phyloP scores from a whole-genome alignment of 768 basidiomycete genomes.

The Strobilomyces dryophilus region DNA sequence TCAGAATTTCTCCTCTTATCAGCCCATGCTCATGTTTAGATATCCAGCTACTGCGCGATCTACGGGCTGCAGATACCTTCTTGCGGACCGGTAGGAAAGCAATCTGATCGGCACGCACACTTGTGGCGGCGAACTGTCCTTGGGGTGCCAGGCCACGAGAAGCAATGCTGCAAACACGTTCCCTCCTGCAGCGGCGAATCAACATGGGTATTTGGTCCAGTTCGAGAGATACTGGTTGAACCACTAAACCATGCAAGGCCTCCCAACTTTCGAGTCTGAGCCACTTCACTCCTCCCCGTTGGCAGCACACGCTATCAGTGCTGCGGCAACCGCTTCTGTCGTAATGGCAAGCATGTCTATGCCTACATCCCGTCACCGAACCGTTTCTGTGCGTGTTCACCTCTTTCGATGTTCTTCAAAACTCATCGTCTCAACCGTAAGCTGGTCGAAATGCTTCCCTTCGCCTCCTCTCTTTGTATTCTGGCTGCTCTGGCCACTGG shows the following conservation, averaged over 20 bases:
- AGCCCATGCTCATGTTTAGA: not conserved
- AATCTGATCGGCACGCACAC: not conserved
- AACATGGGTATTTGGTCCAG: conserved; percentile 22
- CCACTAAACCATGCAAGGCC: conserved; percentile 30
- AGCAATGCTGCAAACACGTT: conserved; percentile 33
- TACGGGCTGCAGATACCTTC: not conserved
- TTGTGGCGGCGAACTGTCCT: conserved; percentile 5
- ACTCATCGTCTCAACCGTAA: conserved; percentile 18
- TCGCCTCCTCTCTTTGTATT: conserved; percentile 32
- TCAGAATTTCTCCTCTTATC: not conserved
- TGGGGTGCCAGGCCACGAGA: conserved; percentile 11
- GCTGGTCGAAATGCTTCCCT: conserved; percentile 37
- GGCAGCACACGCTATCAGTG: conserved; percentile 29
- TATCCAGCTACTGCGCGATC: not conserved
- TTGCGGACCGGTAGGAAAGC: not conserved
- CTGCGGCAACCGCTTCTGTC: conserved; percentile 30
- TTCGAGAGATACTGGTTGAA: conserved; percentile 17
- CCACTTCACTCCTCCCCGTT: conserved; percentile 24
- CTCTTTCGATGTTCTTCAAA: conserved; percentile 10
- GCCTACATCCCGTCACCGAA: conserved; percentile 24
- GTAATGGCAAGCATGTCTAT: conserved; percentile 27
- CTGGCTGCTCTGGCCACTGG: conserved; percentile 32
- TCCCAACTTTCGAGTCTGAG: conserved; percentile 28
- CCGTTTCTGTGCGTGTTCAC: conserved; percentile 28
- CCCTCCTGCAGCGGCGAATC: conserved; percentile 16